A percentile compares a stretch with the other conserved stretches of the same genome.
phyloP scores from a whole-genome alignment of 179 eudicot genomes.

The Corrigiola litoralis region DNA sequence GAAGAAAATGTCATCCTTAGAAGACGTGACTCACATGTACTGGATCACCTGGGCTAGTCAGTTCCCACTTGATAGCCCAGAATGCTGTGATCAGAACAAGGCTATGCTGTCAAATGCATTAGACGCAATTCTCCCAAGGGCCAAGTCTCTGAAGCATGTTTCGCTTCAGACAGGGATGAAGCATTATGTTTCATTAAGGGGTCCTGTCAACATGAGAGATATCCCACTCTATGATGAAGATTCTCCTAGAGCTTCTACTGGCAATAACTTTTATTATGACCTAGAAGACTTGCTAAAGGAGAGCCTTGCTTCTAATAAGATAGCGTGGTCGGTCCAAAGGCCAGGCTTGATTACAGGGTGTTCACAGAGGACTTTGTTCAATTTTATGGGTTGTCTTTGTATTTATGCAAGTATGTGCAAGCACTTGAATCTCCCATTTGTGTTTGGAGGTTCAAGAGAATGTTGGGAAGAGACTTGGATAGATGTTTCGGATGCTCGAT shows the following conservation, averaged over 20 bases:
- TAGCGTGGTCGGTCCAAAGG: slow-evolving; percentile 75
- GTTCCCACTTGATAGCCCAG: slow-evolving; percentile 55
- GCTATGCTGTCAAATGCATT: slow-evolving; percentile 70
- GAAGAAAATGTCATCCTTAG: slow-evolving; percentile 44
- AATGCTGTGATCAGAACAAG: slow-evolving; percentile 74
- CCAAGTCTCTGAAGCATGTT: slow-evolving; percentile 49
- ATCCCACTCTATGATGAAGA: slow-evolving; percentile 41
- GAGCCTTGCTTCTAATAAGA: slow-evolving; percentile 30
- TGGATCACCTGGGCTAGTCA: slow-evolving; percentile 94
- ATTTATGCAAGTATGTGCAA: slow-evolving; percentile 71
- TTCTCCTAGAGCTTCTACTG: slow-evolving; percentile 46
- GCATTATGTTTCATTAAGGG: slow-evolving; percentile 60
- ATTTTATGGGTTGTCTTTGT: slow-evolving; percentile 74
- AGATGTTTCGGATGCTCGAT: slow-evolving; percentile 73
- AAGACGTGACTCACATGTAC: slow-evolving; percentile 66
- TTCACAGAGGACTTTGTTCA: slow-evolving; percentile 52
- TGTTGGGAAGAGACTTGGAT: slow-evolving; percentile 79
- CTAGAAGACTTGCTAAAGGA: slow-evolving; percentile 71
- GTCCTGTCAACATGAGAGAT: background rate
- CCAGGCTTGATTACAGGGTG: slow-evolving; percentile 78
- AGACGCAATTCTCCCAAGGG: slow-evolving; percentile 52
- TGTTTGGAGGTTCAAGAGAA: slow-evolving; percentile 75
- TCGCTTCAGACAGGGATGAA: slow-evolving; percentile 82
- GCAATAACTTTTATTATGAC: slow-evolving; percentile 61
- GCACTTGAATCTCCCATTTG: slow-evolving; percentile 63